These are phyloP conservation scores for Sporothrix pallida DNA, from an alignment of 2,329 filamentous ascomycete species.

Conservation along the genomic window DNA sequence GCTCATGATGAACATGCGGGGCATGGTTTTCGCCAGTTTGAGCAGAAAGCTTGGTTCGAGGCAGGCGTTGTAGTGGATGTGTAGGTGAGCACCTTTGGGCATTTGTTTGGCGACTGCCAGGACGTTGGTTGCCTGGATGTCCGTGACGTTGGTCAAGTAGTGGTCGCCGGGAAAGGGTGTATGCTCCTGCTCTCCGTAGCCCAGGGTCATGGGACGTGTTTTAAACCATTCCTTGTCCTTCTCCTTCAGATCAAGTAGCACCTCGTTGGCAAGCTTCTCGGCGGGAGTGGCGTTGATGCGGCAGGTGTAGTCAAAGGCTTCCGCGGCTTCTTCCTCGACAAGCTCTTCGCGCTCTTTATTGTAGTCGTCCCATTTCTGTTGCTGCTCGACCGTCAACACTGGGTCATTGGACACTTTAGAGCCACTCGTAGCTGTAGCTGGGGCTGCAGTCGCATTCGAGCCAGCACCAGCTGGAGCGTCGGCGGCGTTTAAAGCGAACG, in stretches of 20 bases:
- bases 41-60: slow-evolving; percentile 66
- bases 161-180: slow-evolving; percentile 59
- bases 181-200: slow-evolving; percentile 54
- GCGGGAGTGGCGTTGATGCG: slow-evolving; percentile 43
- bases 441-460: neutral
- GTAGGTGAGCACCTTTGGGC: slow-evolving; percentile 75
- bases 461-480: neutral
- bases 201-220: slow-evolving; percentile 44
- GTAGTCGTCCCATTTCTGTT: no score
- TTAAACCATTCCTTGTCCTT: slow-evolving; percentile 50
- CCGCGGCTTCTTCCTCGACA: slow-evolving; percentile 44
- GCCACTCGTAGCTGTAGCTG: neutral
- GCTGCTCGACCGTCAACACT: no score
- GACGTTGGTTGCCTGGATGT: slow-evolving; percentile 62
- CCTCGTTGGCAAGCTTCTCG: slow-evolving; percentile 49
- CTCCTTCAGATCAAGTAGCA: slow-evolving; percentile 49
- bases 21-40: slow-evolving; percentile 58
- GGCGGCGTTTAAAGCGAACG: neutral
- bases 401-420: no score
- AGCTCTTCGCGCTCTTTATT: slow-evolving; percentile 42
- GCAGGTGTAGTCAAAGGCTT: slow-evolving; percentile 52
- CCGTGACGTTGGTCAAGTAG: slow-evolving; percentile 60
- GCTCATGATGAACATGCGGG: slow-evolving; percentile 73
- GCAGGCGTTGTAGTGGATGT: slow-evolving; percentile 81
- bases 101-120: slow-evolving; percentile 62